phyloP scores from a whole-genome alignment of 1,284 basidiomycete species.

The Heterobasidion parviporum region DNA sequence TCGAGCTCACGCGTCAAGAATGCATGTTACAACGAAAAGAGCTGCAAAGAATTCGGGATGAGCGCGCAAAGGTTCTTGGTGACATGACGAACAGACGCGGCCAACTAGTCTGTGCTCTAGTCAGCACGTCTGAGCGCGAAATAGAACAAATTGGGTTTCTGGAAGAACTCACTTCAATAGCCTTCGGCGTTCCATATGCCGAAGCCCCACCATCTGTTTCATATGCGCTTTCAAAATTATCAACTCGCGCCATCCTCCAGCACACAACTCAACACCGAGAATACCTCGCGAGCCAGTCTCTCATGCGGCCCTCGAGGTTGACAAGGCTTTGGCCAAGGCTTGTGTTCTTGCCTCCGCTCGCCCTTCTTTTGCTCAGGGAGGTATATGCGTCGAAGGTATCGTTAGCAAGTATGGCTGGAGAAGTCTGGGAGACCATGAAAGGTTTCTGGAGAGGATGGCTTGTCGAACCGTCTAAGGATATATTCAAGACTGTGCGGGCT shows the following conservation, averaged over 20 bases:
- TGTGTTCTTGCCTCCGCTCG: constrained; percentile 55
- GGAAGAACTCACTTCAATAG: constrained; percentile 4
- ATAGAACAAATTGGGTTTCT: constrained; percentile 5
- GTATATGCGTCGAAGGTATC: constrained; percentile 45
- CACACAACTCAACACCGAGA: constrained; percentile 23
- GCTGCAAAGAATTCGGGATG: constrained; percentile 53
- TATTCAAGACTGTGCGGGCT: constrained; percentile 76
- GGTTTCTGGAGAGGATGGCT: constrained; percentile 86
- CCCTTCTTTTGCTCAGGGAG: constrained; percentile 37
- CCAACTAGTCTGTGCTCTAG: constrained; percentile 24
- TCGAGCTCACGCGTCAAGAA: constrained; percentile 55
- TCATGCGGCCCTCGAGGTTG: constrained; percentile 51
- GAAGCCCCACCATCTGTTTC: constrained; percentile 2
- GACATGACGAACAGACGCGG: constrained; percentile 46
- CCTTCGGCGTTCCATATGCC: constrained; percentile 4
- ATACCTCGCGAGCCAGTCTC: constrained; percentile 25
- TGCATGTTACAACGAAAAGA: constrained; percentile 49
- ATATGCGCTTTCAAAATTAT: background rate
- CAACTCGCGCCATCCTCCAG: constrained; percentile 17
- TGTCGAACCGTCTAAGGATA: constrained; percentile 77
- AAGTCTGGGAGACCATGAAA: constrained; percentile 60
- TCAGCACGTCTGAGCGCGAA: constrained; percentile 8
- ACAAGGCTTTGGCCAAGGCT: constrained; percentile 62
- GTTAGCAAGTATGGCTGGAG: constrained; percentile 45
- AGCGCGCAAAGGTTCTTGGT: constrained; percentile 56